Percentiles rank a stretch among this genome's conserved stretches.
Evolutionary conservation across 352 stramenopile genomes (phyloP).

Genomic region (Poterioochromonas sp.): DNA sequence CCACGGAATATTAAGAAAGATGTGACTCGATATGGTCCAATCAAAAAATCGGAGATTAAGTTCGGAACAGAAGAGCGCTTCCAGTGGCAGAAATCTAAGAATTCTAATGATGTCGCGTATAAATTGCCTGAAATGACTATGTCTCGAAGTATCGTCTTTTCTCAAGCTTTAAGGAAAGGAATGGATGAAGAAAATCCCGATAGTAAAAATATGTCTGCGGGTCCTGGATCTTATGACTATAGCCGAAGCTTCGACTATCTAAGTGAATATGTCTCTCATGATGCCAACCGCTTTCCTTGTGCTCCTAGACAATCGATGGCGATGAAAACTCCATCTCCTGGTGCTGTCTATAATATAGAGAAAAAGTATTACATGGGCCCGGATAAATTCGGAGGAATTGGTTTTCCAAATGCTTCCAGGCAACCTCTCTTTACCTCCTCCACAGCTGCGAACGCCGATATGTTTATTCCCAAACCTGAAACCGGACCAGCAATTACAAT

Average conservation of each 20-base stretch:
- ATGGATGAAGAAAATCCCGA: conserved; percentile 32
- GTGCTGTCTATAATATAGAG: conserved; percentile 34
- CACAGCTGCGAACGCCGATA: conserved; percentile 19
- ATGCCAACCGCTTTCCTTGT: conserved; percentile 1
- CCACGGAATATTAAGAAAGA: conserved; percentile 45
- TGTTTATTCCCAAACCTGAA: conserved; percentile 13
- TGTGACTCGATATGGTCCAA: conserved; percentile 16
- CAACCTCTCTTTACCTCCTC: background rate
- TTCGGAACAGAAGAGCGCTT: conserved; percentile 31
- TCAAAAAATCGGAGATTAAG: background rate
- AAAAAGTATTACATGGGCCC: background rate
- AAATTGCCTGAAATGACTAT: background rate
- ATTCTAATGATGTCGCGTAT: conserved; percentile 14
- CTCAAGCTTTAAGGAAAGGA: background rate
- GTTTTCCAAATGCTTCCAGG: background rate
- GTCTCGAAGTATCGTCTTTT: conserved; percentile 4
- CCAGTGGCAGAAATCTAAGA: background rate
- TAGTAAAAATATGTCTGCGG: background rate
- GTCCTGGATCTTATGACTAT: conserved; percentile 25
- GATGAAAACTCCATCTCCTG: conserved; percentile 35
- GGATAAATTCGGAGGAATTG: conserved; percentile 9
- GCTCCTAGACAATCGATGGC: conserved; percentile 24
- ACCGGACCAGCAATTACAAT: conserved; percentile 26
- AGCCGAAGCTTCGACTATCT: background rate
- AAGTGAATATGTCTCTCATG: conserved; percentile 14